Conservation (phyloP, 1,284 basidiomycete genomes). For the Cryptococcus jaspeensis region DNA sequence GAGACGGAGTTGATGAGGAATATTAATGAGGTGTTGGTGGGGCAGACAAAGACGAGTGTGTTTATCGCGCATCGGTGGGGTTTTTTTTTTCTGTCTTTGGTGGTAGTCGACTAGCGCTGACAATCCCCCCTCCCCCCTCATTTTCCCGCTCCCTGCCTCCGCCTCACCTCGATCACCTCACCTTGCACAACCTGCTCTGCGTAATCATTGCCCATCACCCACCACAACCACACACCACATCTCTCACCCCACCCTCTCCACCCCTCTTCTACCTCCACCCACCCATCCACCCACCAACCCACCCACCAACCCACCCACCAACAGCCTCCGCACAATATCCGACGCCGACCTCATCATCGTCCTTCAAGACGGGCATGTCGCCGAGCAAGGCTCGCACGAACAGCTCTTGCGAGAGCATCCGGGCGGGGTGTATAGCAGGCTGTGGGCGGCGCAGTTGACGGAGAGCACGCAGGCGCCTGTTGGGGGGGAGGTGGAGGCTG, state of each 20-base stretch:
- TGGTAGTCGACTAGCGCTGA: not conserved
- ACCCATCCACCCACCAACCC: not conserved
- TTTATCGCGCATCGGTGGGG: constrained; percentile 81
- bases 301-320: not conserved
- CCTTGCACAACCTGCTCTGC: too few relatives aligned
- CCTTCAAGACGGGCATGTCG: constrained; percentile 76
- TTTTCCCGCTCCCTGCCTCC: too few relatives aligned
- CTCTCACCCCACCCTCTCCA: not conserved
- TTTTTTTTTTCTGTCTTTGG: too few relatives aligned
- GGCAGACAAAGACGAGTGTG: constrained; percentile 81
- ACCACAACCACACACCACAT: not conserved
- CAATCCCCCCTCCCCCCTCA: too few relatives aligned
- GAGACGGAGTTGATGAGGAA: constrained; percentile 94
- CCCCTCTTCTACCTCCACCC: too few relatives aligned
- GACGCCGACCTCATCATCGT: constrained; percentile 80
- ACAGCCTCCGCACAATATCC: constrained; percentile 81
- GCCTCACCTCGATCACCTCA: too few relatives aligned
- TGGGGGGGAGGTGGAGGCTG: constrained; percentile 16
- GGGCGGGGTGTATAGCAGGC: constrained; percentile 71
- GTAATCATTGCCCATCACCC: too few relatives aligned
- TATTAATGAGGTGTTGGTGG: constrained; percentile 75
- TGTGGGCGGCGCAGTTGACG: constrained; percentile 78
- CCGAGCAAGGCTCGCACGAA: constrained; percentile 89
- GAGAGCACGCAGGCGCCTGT: constrained; percentile 37
- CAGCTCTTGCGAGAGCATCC: constrained; percentile 66